Conservation (phyloP, 2,329 filamentous ascomycete species). For the Beauveria pseudobassiana region DNA sequence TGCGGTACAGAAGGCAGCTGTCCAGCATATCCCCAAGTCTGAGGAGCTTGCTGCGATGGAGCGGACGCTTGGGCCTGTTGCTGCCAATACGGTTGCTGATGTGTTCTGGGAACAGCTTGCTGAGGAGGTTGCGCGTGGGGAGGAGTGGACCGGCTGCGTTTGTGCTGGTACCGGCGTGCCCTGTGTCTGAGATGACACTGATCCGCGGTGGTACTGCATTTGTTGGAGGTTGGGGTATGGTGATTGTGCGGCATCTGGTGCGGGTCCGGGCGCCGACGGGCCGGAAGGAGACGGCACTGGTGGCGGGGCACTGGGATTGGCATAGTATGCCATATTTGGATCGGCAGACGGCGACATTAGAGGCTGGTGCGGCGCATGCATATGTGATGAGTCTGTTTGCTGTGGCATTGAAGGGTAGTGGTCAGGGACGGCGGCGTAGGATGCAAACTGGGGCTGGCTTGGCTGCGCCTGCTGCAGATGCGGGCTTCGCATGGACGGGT, state of each 20-base stretch:
- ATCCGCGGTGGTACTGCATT: constrained; percentile 37
- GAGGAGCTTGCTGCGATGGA: constrained; percentile 20
- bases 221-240: constrained; percentile 48
- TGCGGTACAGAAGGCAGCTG: constrained; percentile 56
- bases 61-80: constrained; percentile 16
- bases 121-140: constrained; percentile 24
- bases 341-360: constrained; percentile 32
- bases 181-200: constrained; percentile 28
- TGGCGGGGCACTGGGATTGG: constrained; percentile 29
- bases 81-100: constrained; percentile 24
- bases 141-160: constrained; percentile 22
- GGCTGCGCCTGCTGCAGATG: constrained; percentile 24
- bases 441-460: constrained; percentile 35
- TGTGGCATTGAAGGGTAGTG: constrained; percentile 40
- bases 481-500: constrained; percentile 46
- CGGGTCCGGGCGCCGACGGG: constrained; percentile 30
- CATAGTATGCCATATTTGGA: constrained; percentile 52
- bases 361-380: constrained; percentile 24
- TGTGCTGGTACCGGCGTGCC: constrained; percentile 24
- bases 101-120: constrained; percentile 21
- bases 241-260: constrained; percentile 37
- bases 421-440: constrained; percentile 35
- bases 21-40: constrained; percentile 37
- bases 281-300: constrained; percentile 25
- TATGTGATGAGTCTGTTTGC: constrained; percentile 17